Evolutionary conservation across 169 alveolate species (phyloP).

Genomic region (Eimeria maxima): DNA sequence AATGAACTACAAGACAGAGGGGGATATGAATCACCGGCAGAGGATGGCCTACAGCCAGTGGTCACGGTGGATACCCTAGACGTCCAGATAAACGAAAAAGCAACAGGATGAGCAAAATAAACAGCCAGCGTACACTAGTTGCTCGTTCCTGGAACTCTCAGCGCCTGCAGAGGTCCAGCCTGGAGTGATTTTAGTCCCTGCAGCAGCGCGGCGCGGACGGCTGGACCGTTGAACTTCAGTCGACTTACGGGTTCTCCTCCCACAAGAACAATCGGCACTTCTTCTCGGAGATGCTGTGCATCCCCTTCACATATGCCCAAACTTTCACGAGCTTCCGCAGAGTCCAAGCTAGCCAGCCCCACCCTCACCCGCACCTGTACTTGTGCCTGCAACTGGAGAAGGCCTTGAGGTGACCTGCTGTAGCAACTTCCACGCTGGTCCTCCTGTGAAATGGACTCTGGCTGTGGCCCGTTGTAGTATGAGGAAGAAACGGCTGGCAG

Average conservation of each 20-base stretch:
- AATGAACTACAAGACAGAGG: neutral
- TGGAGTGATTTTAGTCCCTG: conserved; percentile 13
- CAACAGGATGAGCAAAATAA: neutral
- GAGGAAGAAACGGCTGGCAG: neutral
- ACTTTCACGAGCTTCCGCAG: neutral
- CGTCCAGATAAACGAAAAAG: neutral
- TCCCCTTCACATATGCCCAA: conserved; percentile 21
- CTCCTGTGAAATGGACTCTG: neutral
- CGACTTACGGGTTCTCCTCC: conserved; percentile 51
- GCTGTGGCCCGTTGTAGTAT: neutral
- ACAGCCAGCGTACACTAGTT: neutral
- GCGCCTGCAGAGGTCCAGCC: neutral
- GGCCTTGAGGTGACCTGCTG: neutral
- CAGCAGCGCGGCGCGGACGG: conserved; percentile 60
- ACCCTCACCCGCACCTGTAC: conserved; percentile 21
- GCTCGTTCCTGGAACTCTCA: neutral
- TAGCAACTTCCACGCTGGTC: neutral
- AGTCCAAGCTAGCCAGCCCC: conserved; percentile 21
- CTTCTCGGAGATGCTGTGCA: neutral
- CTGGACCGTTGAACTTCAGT: conserved; percentile 67
- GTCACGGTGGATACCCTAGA: neutral
- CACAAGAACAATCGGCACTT: conserved; percentile 41
- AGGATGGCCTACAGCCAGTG: neutral
- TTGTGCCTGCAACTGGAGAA: conserved; percentile 25
- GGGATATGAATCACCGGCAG: neutral